Base-by-base conservation (phyloP, 768 basidiomycete genomes). In the Neoboletus subvelutipes region DNA sequence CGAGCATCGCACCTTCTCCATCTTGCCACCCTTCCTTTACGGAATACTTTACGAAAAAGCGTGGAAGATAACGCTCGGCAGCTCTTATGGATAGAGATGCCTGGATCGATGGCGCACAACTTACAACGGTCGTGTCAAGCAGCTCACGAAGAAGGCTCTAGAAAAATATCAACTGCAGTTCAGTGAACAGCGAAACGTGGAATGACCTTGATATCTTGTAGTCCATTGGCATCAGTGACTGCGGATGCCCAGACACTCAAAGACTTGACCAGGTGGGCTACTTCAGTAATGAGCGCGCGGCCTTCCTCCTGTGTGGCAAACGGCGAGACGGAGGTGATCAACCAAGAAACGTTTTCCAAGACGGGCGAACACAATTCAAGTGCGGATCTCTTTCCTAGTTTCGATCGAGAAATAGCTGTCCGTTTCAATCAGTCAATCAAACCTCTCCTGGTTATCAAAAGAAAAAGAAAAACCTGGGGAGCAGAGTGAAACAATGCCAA, bases 51-150 rank as follows among this genome's bases (percentile, higher is more conserved):
- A 76, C 53, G 1, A 76, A 75, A 29, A 80, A 69, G 17, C 79
- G 75, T 9, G 85, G 80, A 59, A 78, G 83, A 49, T 71, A 65
- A 10, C 52, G 31, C 61, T 78, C 75, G 43, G 84, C 80, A 8
- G 75, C 73, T 50, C 80, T 71, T 54, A 79, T 75, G 2, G 84
- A 79, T 4, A 84, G 67, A 11, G 66, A 75, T 2, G 76, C 72
- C 33, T 77, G 72, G 20, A 84, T 74, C 39, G 67, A 77, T 42
- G 66, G 63, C 17, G 75, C 69, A 58, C 71, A 80, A 11, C 60
- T 60, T 3, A 72, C 56, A 10, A 80, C 47, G 13, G 75, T 67
- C 17, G 69, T 63, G 24, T 79, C 77, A 4, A 82, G 59, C 31
- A 79, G 65, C 1, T 53, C 58, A 41, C 61, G 59, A 50, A 72